Conservation (phyloP, 805 yeast species). For the Scheffersomyces amazonensis region DNA sequence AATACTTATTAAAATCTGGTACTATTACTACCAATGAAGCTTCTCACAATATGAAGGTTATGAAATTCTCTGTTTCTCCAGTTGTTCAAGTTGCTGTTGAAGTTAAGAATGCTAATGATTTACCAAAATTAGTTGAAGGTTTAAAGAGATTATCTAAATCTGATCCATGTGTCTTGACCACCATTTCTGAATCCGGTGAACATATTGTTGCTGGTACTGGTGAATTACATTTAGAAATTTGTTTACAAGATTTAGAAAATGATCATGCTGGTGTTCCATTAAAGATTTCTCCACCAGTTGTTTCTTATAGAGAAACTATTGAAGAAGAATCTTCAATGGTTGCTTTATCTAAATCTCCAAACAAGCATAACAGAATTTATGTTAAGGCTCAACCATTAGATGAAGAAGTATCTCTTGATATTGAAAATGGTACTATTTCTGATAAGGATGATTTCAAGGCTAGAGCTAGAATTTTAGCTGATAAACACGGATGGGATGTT, state of each 20-base stretch:
- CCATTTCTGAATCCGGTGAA: constrained; percentile 94
- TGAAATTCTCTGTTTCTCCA: constrained; percentile 99
- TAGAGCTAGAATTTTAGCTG: constrained; percentile 98
- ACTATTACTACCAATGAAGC: constrained; percentile 95
- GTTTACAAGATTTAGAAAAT: constrained; percentile 91
- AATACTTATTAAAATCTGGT: constrained; percentile 99
- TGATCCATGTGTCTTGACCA: constrained; percentile 94
- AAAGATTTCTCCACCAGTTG: constrained; percentile 96
- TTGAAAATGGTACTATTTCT: constrained; percentile 87
- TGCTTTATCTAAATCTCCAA: constrained; percentile 98
- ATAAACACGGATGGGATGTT: constrained; percentile 99
- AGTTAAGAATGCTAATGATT: constrained; percentile 98
- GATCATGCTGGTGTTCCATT: constrained; percentile 99
- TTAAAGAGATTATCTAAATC: constrained; percentile 99
- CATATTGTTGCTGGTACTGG: constrained; percentile 99
- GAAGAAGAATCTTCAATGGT: constrained; percentile 88
- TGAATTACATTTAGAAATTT: constrained; percentile 99
- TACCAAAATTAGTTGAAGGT: constrained; percentile 99
- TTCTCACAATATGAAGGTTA: constrained; percentile 99
- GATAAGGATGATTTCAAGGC: constrained; percentile 98
- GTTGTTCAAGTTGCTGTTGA: constrained; percentile 99
- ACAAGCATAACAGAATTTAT: constrained; percentile 99
- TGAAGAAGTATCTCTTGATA: constrained; percentile 90
- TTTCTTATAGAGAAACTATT: constrained; percentile 98
- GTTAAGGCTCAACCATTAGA: constrained; percentile 94